Percentiles rank a stretch among this genome's conserved stretches.
These are phyloP conservation scores for Cladophialophora exuberans DNA, from an alignment of 2,329 filamentous ascomycete species.

Conservation along the genomic window DNA sequence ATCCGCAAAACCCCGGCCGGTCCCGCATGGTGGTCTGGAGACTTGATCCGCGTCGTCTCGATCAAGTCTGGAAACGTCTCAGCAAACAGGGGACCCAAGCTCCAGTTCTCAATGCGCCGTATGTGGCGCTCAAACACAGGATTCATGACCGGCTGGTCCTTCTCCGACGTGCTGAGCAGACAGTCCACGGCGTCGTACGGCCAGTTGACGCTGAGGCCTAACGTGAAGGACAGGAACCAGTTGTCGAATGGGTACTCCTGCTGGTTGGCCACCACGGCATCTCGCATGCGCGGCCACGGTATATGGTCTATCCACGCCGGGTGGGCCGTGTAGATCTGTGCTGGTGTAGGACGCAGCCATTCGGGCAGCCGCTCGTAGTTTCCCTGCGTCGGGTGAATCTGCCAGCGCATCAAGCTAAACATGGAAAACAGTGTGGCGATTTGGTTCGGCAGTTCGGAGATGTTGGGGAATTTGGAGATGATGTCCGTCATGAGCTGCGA, in stretches of 20 bases:
- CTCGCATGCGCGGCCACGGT: conserved; percentile 77
- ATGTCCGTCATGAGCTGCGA: conserved; percentile 87
- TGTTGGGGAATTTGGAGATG: conserved; percentile 77
- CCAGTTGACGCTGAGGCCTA: conserved; percentile 79
- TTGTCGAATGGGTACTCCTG: conserved; percentile 70
- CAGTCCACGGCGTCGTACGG: conserved; percentile 75
- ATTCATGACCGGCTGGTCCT: conserved; percentile 75
- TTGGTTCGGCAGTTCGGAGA: conserved; percentile 77
- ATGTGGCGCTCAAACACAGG: conserved; percentile 85
- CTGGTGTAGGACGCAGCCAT: conserved; percentile 69
- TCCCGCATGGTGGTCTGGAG: neutral
- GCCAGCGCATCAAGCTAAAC: conserved; percentile 86
- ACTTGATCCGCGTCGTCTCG: conserved; percentile 44
- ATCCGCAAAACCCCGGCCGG: no score
- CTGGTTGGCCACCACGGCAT: conserved; percentile 61
- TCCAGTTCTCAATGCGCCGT: conserved; percentile 77
- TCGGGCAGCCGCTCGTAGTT: conserved; percentile 78
- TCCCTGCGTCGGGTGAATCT: conserved; percentile 75
- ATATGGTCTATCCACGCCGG: conserved; percentile 82
- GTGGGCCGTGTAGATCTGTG: conserved; percentile 70
- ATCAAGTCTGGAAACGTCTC: conserved; percentile 64
- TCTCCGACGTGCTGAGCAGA: conserved; percentile 57
- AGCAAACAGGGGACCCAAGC: conserved; percentile 70
- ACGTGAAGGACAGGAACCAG: conserved; percentile 82
- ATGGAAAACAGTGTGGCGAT: conserved; percentile 82